phyloP scores from a whole-genome alignment of 2,329 filamentous ascomycete genomes.

The Botrytis paeoniae region DNA sequence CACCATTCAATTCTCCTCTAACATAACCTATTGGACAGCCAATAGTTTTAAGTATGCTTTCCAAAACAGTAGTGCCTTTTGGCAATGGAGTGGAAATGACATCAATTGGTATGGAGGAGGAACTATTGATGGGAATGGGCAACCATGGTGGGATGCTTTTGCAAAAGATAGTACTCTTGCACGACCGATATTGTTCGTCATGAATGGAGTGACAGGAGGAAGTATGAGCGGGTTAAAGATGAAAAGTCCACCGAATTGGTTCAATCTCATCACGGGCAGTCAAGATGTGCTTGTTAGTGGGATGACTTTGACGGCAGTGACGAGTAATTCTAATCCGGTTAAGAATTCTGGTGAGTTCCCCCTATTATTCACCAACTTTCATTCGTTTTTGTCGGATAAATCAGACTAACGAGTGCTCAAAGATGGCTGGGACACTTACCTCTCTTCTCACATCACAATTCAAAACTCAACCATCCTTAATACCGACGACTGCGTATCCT shows the following conservation, averaged over 20 bases:
- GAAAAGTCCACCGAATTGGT: conserved; percentile 15
- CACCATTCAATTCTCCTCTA: conserved; percentile 7
- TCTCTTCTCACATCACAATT: conserved; percentile 14
- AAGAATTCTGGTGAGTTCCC: conserved; percentile 14
- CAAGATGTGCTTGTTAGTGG: conserved; percentile 12
- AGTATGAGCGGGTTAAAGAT: conserved; percentile 9
- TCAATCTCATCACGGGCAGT: conserved; percentile 6
- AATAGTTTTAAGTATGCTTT: conserved; percentile 7
- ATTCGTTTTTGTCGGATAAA: not conserved
- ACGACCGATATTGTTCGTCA: conserved; percentile 13
- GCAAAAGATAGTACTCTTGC: not conserved
- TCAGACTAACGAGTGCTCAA: not conserved
- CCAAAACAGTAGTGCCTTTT: conserved; percentile 10
- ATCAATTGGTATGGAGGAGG: conserved; percentile 12
- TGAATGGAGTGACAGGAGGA: conserved; percentile 13
- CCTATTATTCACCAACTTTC: not conserved
- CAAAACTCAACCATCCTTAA: conserved; percentile 17
- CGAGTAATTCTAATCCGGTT: not conserved
- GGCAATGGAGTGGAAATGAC: conserved; percentile 7
- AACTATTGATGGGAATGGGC: conserved; percentile 15
- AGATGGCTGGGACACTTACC: conserved; percentile 19
- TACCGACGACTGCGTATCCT: conserved; percentile 49
- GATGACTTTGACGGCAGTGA: conserved; percentile 1
- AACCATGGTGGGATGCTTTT: conserved; percentile 16
- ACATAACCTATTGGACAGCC: conserved; percentile 5